Conservation (phyloP, 495 filamentous ascomycete species). For the Podospora pseudopauciseta region DNA sequence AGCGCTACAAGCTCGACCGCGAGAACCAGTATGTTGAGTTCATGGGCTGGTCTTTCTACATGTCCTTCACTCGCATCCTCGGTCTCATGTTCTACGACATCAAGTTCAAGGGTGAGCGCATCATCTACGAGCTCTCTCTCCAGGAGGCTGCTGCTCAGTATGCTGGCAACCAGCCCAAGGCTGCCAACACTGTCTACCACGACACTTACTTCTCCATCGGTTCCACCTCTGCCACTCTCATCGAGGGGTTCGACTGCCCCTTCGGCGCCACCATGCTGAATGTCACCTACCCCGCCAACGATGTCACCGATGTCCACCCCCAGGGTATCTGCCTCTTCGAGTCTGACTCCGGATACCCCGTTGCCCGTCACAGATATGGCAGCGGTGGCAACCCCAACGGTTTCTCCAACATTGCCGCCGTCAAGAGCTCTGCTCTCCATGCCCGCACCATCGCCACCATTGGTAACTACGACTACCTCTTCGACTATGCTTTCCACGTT, state of each 20-base stretch:
- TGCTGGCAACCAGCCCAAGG: constrained; percentile 48
- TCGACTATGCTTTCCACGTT: constrained; percentile 51
- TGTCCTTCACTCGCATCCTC: constrained; percentile 42
- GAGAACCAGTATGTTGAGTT: constrained; percentile 51
- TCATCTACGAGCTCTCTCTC: constrained; percentile 54
- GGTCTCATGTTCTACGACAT: constrained; percentile 51
- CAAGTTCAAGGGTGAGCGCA: constrained; percentile 51
- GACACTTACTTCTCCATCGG: constrained; percentile 49
- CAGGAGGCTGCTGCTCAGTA: constrained; percentile 56
- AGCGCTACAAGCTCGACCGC: constrained; percentile 43
- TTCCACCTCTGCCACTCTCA: constrained; percentile 39
- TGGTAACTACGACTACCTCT: constrained; percentile 54
- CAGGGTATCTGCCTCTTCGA: constrained; percentile 54
- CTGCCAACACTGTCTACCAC: constrained; percentile 42
- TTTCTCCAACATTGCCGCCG: constrained; percentile 38
- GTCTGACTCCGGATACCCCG: constrained; percentile 44
- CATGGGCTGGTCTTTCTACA: constrained; percentile 56
- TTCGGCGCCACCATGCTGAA: constrained; percentile 48
- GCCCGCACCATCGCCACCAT: constrained; percentile 47
- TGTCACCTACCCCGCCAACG: constrained; percentile 32
- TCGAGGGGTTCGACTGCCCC: constrained; percentile 55
- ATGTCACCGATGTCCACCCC: constrained; percentile 34
- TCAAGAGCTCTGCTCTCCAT: constrained; percentile 45
- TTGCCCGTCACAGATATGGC: constrained; percentile 44
- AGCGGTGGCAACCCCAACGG: constrained; percentile 33